Conservation (phyloP, 305 asterid species). For the Fraxinus latifolia region DNA sequence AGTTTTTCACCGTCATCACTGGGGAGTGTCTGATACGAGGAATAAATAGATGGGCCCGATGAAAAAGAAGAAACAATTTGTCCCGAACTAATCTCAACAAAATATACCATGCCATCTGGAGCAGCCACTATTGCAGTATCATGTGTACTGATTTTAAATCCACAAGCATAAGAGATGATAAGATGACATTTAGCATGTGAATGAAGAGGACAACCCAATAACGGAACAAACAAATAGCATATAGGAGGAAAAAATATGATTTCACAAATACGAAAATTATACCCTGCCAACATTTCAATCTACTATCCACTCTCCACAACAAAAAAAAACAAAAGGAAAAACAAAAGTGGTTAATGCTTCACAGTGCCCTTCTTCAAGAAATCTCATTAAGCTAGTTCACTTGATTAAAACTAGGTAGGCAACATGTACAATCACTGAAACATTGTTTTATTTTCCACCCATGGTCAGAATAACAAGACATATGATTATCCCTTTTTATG, state of each 20-base stretch:
- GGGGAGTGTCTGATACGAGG: conserved; percentile 58
- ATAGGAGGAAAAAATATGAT: background rate
- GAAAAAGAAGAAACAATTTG: conserved; percentile 65
- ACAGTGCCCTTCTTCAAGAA: background rate
- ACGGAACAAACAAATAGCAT: background rate
- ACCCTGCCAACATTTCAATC: background rate
- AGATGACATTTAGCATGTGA: conserved; percentile 19
- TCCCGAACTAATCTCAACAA: conserved; percentile 54
- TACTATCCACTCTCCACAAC: background rate
- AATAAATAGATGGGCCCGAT: conserved; percentile 73
- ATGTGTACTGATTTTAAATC: conserved; percentile 41
- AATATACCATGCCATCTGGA: conserved; percentile 74
- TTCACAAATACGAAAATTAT: conserved; percentile 5
- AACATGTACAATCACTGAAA: background rate
- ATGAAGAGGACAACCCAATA: conserved; percentile 7
- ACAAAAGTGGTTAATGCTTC: background rate
- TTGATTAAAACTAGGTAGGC: background rate
- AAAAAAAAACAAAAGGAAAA: background rate
- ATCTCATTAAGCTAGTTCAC: conserved; percentile 3
- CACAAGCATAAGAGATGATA: conserved; percentile 25
- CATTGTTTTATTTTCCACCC: background rate
- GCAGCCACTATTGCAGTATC: conserved; percentile 71
- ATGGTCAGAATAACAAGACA: background rate
- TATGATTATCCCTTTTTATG: background rate
- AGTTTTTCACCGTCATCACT: conserved; percentile 45